A percentile compares a stretch with the other conserved stretches of the same genome.
Conservation (phyloP, 192 early-diverging fungal species). For the Mortierella antarctica region DNA sequence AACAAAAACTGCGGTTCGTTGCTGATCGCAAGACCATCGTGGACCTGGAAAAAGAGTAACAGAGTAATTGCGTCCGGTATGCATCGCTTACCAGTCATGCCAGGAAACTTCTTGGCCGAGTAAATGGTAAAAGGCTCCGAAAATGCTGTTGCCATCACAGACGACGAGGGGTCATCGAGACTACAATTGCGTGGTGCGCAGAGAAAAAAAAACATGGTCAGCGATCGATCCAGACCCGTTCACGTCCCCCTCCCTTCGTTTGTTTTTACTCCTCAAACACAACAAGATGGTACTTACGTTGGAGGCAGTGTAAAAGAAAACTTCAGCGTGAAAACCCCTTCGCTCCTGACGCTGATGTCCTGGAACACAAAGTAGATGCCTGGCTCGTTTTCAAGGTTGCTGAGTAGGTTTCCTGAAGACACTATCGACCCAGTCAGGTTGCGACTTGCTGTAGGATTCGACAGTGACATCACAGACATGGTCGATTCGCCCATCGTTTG, state of each 20-base stretch:
- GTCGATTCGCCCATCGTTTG: slow-evolving; percentile 7
- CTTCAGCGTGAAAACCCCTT: slow-evolving; percentile 76
- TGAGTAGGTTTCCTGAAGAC: slow-evolving; percentile 74
- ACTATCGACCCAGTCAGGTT: slow-evolving; percentile 79
- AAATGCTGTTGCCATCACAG: slow-evolving; percentile 61
- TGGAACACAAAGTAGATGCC: slow-evolving; percentile 86
- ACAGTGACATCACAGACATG: slow-evolving; percentile 3
- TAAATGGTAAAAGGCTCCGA: slow-evolving; percentile 76
- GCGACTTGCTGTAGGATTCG: slow-evolving; percentile 55
- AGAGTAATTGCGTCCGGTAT: no score
- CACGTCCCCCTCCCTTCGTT: not conserved
- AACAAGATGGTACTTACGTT: slow-evolving; percentile 51
- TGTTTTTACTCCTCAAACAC: not conserved
- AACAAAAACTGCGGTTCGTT: not conserved
- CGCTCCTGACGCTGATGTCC: slow-evolving; percentile 80
- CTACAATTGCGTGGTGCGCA: not conserved
- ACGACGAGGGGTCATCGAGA: slow-evolving; percentile 17
- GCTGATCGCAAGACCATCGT: no score
- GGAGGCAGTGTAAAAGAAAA: slow-evolving; percentile 75
- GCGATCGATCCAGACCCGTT: not conserved
- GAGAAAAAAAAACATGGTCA: slow-evolving; percentile 7
- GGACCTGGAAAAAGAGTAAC: no score
- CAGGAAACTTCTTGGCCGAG: slow-evolving; percentile 83
- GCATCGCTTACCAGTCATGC: slow-evolving; percentile 68
- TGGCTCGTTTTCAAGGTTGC: slow-evolving; percentile 69